phyloP scores from a whole-genome alignment of 768 basidiomycete species.

The Botryobasidium botryosum region DNA sequence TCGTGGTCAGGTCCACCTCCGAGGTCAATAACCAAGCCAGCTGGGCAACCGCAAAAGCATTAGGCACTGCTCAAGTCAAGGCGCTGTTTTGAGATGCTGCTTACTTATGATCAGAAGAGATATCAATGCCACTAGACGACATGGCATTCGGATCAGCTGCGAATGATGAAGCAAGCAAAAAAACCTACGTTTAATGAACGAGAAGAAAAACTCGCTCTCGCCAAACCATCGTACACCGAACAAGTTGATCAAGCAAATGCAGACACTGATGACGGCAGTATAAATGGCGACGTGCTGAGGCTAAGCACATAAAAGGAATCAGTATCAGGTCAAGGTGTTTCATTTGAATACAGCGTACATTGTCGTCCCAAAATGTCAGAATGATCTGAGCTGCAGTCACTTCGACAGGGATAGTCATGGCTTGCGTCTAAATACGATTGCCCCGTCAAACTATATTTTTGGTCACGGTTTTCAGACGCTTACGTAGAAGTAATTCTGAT shows the following conservation, averaged over 20 bases:
- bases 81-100: slow-evolving; percentile 23
- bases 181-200: slow-evolving; percentile 42
- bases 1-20: slow-evolving; percentile 41
- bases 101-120: no score
- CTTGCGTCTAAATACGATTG: slow-evolving; percentile 26
- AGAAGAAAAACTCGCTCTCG: slow-evolving; percentile 54
- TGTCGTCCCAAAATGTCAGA: slow-evolving; percentile 14
- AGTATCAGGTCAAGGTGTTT: not conserved
- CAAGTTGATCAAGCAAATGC: slow-evolving; percentile 46
- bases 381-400: slow-evolving; percentile 20
- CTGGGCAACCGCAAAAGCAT: no score
- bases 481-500: slow-evolving; percentile 38
- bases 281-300: slow-evolving; percentile 34
- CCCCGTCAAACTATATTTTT: slow-evolving; percentile 8
- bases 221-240: slow-evolving; percentile 61
- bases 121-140: no score
- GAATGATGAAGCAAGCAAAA: slow-evolving; percentile 21
- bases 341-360: not conserved
- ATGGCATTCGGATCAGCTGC: slow-evolving; percentile 15
- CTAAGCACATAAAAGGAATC: not conserved
- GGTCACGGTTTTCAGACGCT: slow-evolving; percentile 22
- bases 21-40: slow-evolving; percentile 36
- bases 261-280: slow-evolving; percentile 38
- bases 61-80: no score
- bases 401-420: slow-evolving; percentile 24